Evolutionary conservation across 352 stramenopile genomes (phyloP), one percentile per base, ranked within the genome.

Genomic region (Pythium oligandrum): DNA sequence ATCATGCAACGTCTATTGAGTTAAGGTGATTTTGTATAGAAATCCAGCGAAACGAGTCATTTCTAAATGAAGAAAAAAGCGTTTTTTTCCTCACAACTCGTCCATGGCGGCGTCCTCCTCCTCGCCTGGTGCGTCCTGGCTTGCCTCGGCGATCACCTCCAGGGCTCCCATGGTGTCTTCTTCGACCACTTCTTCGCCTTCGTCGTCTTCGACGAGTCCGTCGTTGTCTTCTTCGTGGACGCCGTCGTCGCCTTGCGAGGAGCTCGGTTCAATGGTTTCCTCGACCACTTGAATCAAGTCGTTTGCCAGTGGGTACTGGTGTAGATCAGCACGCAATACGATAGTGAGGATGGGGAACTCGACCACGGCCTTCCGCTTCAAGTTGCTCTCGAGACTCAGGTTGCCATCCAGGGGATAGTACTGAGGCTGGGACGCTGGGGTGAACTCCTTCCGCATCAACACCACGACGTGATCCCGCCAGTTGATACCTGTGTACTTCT

Each of bases 401-500:
- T 64, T 73, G 37, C 79, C 73, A 49, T 91, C 71, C 34, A 94
- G 54, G 11, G 69, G 68, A 57, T 90, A 90, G 66, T 81, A 94
- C 55, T 89, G 75, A 10, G 78, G 71, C 44, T 84, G 61, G 1
- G 76, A 82, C 34, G 80, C 73, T 1, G 70, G 63, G 1, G 75
- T 81, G 44, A 94, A 94, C 63, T 94, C 81, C 63, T 88, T 91
- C 44, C 80, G 73, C 4, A 92, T 59, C 57, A 94, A 54, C 38
- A 94, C 55, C 50, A 78, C 42, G 36, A 90, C 44, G 44, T 86
- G 53, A 26, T 75, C 51, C 26, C 83, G 55, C 82, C 82, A 93
- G 33, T 81, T 60, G 0, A 50, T 30, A 4, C 71, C 65, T 2
- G 73, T 73, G 42, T 92, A 92, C 38, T 73, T 70, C 53, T 84